Percentiles rank a stretch among this genome's conserved stretches.
These are phyloP conservation scores for Keithomyces neogunnii DNA, from an alignment of 2,329 filamentous ascomycete species.

Conservation along the genomic window DNA sequence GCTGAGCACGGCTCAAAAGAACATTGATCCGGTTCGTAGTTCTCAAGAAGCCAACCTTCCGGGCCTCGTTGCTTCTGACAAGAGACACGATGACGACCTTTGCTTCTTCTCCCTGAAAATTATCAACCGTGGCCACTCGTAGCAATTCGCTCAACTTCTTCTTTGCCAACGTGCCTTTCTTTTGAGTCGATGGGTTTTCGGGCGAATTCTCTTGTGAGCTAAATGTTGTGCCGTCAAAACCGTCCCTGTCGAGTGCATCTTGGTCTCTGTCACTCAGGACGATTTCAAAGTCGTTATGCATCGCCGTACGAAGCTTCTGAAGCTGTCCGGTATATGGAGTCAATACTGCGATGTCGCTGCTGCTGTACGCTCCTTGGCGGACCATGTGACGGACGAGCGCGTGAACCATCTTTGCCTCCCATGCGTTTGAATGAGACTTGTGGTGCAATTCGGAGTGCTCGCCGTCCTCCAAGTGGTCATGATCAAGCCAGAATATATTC, in stretches of 20 bases:
- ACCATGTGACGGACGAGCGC: constrained; percentile 57
- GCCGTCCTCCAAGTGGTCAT: constrained; percentile 36
- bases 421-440: constrained; percentile 45
- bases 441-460: constrained; percentile 19
- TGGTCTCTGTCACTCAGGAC: constrained; percentile 54
- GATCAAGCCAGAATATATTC: constrained; percentile 55
- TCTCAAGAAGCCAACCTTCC: constrained; percentile 55
- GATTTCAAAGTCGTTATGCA: constrained; percentile 48
- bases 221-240: constrained; percentile 1
- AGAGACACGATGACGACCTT: constrained; percentile 63
- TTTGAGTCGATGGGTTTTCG: constrained; percentile 29
- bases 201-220: background rate
- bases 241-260: constrained; percentile 35
- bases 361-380: constrained; percentile 51
- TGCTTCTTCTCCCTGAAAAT: constrained; percentile 71
- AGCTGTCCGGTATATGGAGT: constrained; percentile 57
- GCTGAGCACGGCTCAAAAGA: constrained; percentile 54
- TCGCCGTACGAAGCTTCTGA: constrained; percentile 35
- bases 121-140: constrained; percentile 59
- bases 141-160: constrained; percentile 17
- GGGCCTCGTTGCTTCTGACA: constrained; percentile 56
- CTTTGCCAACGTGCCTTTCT: constrained; percentile 11
- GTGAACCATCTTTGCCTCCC: constrained; percentile 55
- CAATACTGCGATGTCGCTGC: constrained; percentile 59
- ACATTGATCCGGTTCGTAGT: constrained; percentile 64